Conservation (phyloP, 169 alveolate genomes). For the Plasmodium malariae region DNA sequence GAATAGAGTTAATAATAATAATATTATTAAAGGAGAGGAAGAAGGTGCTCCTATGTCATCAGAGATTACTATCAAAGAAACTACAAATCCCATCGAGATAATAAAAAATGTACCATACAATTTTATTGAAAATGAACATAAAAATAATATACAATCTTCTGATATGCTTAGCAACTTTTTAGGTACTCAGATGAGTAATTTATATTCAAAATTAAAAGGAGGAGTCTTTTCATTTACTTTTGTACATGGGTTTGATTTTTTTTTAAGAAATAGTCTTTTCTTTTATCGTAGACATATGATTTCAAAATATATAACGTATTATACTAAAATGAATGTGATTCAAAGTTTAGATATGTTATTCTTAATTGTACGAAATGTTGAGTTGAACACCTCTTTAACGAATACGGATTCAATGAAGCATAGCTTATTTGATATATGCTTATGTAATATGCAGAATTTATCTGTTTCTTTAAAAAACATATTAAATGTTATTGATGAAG, state of each 20-base stretch:
- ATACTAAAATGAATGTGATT: conserved; percentile 50
- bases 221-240: conserved; percentile 41
- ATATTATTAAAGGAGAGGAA: too few relatives aligned
- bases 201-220: conserved; percentile 28
- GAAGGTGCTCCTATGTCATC: too few relatives aligned
- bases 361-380: conserved; percentile 36
- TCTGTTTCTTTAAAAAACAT: conserved; percentile 50
- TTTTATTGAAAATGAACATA: conserved; percentile 16
- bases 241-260: conserved; percentile 32
- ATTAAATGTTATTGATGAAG: conserved; percentile 39
- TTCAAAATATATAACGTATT: conserved; percentile 41
- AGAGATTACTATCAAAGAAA: too few relatives aligned
- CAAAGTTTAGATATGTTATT: conserved; percentile 60
- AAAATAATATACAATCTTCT: not conserved
- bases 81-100: too few relatives aligned
- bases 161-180: not conserved
- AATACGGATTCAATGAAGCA: conserved; percentile 44
- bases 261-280: conserved; percentile 47
- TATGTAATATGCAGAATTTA: conserved; percentile 44
- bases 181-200: conserved; percentile 16
- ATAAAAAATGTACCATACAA: conserved; percentile 1
- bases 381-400: conserved; percentile 27
- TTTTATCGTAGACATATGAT: conserved; percentile 5
- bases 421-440: conserved; percentile 49
- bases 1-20: too few relatives aligned